phyloP scores from a whole-genome alignment of 768 basidiomycete genomes.

The Infundibulicybe gibba region DNA sequence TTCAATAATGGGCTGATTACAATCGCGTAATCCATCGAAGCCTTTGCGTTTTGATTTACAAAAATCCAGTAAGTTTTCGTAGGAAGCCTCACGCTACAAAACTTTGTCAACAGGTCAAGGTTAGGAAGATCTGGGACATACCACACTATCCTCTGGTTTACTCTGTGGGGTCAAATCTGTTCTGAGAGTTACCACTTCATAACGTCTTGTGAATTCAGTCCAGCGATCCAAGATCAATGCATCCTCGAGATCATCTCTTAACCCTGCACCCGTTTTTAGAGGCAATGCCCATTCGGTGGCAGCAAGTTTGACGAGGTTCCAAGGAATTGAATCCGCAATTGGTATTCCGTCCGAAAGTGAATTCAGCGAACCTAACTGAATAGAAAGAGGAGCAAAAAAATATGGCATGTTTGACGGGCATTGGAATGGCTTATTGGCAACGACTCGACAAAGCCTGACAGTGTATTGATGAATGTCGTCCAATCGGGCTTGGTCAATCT shows the following conservation, averaged over 20 bases:
- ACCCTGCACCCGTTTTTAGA: constrained; percentile 35
- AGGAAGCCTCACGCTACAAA: constrained; percentile 57
- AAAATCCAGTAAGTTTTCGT: constrained; percentile 60
- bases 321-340: constrained; percentile 50
- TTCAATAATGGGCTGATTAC: constrained; percentile 71
- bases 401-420: constrained; percentile 58
- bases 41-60: constrained; percentile 59
- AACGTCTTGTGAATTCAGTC: constrained; percentile 75
- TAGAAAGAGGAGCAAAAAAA: constrained; percentile 60
- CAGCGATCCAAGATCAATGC: constrained; percentile 72
- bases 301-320: constrained; percentile 56
- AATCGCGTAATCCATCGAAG: constrained; percentile 58
- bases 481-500: constrained; percentile 41
- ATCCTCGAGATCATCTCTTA: constrained; percentile 50
- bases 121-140: constrained; percentile 31
- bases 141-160: constrained; percentile 60
- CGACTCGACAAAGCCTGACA: constrained; percentile 52
- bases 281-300: constrained; percentile 49
- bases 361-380: constrained; percentile 23
- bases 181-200: constrained; percentile 52
- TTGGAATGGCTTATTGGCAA: constrained; percentile 67
- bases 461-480: constrained; percentile 58
- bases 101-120: neutral
- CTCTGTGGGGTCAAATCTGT: constrained; percentile 71
- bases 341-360: too few species aligned